Percentiles rank a stretch among this genome's conserved stretches.
These are phyloP conservation scores for Fusarium virguliforme DNA, from an alignment of 2,329 filamentous ascomycete genomes.

Conservation along the genomic window DNA sequence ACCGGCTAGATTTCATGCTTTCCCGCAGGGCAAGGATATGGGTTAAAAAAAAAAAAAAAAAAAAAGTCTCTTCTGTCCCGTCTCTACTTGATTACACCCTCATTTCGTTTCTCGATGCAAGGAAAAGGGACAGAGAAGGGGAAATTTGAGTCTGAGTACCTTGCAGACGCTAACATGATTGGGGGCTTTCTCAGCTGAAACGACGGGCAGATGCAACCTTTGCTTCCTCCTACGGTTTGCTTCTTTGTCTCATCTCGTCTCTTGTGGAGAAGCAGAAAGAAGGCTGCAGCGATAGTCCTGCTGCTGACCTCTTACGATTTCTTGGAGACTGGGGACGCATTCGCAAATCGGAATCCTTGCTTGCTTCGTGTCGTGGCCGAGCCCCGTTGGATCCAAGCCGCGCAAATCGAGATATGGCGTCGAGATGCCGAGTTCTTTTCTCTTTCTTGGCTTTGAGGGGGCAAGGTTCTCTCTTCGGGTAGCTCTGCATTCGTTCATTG, in stretches of 20 bases:
- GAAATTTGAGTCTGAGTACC: constrained; percentile 38
- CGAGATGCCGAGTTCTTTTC: constrained; percentile 20
- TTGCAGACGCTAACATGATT: constrained; percentile 30
- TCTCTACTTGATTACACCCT: neutral
- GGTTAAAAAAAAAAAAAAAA: neutral
- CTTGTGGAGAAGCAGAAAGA: constrained; percentile 22
- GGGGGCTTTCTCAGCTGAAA: constrained; percentile 31
- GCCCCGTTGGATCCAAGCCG: constrained; percentile 16
- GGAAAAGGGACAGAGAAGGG: constrained; percentile 19
- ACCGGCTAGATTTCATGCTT: too few species aligned
- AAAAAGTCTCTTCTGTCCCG: neutral
- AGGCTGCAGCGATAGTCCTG: constrained; percentile 8
- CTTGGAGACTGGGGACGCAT: constrained; percentile 3
- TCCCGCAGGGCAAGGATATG: too few species aligned
- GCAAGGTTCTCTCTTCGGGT: neutral
- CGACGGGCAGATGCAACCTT: constrained; percentile 1
- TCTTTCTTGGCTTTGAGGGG: constrained; percentile 26
- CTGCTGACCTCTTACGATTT: constrained; percentile 26
- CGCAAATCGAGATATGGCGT: constrained; percentile 13
- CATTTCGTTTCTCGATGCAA: neutral
- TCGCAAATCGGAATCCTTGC: constrained; percentile 13
- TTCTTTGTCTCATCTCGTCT: constrained; percentile 17
- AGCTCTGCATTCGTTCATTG: neutral
- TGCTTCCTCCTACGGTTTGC: neutral
- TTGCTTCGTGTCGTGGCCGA: constrained; percentile 25